These are phyloP conservation scores for Ophiosphaerella herpotricha DNA, from an alignment of 2,329 filamentous ascomycete species.

Conservation along the genomic window DNA sequence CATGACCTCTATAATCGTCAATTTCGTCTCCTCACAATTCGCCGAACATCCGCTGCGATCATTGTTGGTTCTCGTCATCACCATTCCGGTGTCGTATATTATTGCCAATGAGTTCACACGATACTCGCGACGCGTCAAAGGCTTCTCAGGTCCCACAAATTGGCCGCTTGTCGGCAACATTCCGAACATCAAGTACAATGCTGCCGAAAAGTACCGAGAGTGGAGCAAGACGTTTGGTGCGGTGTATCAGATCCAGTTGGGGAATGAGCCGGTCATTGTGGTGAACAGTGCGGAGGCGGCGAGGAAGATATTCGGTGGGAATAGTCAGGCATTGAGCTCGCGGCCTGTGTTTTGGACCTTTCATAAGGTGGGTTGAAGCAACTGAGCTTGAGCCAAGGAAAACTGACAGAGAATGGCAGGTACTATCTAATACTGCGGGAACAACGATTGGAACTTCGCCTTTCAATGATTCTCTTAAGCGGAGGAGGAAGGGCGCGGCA, in stretches of 20 bases:
- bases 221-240: conserved; percentile 50
- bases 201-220: conserved; percentile 50
- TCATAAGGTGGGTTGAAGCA: conserved; percentile 43
- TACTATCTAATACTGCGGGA: conserved; percentile 67
- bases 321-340: conserved; percentile 49
- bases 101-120: conserved; percentile 45
- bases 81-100: conserved; percentile 42
- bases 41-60: conserved; percentile 31
- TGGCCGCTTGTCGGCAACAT: conserved; percentile 51
- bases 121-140: conserved; percentile 41
- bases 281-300: conserved; percentile 51
- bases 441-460: conserved; percentile 72
- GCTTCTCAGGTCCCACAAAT: conserved; percentile 46
- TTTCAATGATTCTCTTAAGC: conserved; percentile 67
- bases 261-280: conserved; percentile 51
- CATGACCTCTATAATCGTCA: conserved; percentile 38
- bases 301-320: conserved; percentile 48
- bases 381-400: not conserved
- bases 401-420: conserved; percentile 43
- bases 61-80: conserved; percentile 24
- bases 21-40: conserved; percentile 27
- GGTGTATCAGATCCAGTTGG: conserved; percentile 54
- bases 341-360: conserved; percentile 53
- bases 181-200: conserved; percentile 49
- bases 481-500: conserved; percentile 67